phyloP scores from a whole-genome alignment of 257 asterid genomes.

The Handroanthus guayacan region DNA sequence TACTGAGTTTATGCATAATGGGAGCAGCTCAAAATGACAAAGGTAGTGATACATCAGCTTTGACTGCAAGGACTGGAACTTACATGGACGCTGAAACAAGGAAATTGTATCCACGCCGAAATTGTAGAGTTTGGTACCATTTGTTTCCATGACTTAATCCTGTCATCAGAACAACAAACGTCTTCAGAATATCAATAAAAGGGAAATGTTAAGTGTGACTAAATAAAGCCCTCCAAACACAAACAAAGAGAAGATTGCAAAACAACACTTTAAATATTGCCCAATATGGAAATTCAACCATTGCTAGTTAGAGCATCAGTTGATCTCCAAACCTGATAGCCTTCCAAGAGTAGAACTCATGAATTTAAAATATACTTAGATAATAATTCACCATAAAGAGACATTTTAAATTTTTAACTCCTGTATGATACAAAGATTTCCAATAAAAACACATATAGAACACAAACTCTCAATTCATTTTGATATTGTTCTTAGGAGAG shows the following conservation, averaged over 20 bases:
- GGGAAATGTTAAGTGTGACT: background rate
- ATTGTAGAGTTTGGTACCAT: background rate
- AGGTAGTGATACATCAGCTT: background rate
- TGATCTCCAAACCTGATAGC: conserved; percentile 19
- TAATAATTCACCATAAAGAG: too few species aligned
- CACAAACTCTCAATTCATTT: conserved; percentile 19
- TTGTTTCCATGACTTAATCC: conserved; percentile 16
- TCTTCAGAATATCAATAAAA: conserved; percentile 3
- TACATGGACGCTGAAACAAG: background rate
- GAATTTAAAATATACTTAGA: too few species aligned
- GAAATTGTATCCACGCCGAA: background rate
- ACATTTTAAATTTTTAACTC: too few species aligned
- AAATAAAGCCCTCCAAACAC: conserved; percentile 23
- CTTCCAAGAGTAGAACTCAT: background rate
- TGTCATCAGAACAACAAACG: conserved; percentile 18
- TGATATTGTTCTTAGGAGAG: background rate
- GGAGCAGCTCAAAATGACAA: background rate
- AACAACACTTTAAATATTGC: background rate
- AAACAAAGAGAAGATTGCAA: background rate
- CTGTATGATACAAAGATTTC: too few species aligned
- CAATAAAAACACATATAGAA: background rate
- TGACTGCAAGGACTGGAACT: conserved; percentile 12
- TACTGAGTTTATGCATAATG: background rate
- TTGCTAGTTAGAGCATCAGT: background rate
- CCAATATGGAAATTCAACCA: conserved; percentile 18